phyloP scores from a whole-genome alignment of 176 grass and related monocot species.

The Stipa capillata region DNA sequence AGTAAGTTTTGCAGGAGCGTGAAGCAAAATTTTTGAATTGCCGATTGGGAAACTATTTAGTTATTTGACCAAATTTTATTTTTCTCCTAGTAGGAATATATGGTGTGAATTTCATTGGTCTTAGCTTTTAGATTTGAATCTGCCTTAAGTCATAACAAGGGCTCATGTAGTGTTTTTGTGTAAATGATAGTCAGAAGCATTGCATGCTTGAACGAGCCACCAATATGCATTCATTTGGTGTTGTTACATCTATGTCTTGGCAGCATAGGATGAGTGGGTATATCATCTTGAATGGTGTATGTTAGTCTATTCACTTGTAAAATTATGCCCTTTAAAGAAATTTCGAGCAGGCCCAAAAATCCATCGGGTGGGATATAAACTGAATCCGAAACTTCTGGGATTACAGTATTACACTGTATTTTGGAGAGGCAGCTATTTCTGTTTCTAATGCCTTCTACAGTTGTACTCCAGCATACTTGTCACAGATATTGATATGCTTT shows the following conservation, averaged over 20 bases:
- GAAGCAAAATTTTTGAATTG: background rate
- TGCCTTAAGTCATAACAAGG: background rate
- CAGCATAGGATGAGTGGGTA: background rate
- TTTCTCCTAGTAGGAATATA: constrained; percentile 4
- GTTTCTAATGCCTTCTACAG: background rate
- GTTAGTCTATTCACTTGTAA: background rate
- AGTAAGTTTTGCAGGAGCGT: background rate
- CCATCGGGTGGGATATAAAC: background rate
- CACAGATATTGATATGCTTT: background rate
- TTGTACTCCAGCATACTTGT: background rate
- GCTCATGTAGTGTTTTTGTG: background rate
- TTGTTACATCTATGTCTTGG: constrained; percentile 12
- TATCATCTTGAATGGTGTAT: background rate
- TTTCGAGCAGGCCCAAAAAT: background rate
- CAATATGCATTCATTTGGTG: background rate
- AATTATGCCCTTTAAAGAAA: background rate
- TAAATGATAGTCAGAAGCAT: background rate
- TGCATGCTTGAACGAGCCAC: background rate
- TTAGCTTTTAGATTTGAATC: background rate
- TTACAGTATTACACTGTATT: background rate
- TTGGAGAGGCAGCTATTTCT: background rate
- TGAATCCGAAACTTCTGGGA: background rate
- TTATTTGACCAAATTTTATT: background rate
- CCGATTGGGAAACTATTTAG: background rate
- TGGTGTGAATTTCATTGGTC: background rate